Conservation (phyloP, 352 stramenopile species). For the Phytopythium aichiense region DNA sequence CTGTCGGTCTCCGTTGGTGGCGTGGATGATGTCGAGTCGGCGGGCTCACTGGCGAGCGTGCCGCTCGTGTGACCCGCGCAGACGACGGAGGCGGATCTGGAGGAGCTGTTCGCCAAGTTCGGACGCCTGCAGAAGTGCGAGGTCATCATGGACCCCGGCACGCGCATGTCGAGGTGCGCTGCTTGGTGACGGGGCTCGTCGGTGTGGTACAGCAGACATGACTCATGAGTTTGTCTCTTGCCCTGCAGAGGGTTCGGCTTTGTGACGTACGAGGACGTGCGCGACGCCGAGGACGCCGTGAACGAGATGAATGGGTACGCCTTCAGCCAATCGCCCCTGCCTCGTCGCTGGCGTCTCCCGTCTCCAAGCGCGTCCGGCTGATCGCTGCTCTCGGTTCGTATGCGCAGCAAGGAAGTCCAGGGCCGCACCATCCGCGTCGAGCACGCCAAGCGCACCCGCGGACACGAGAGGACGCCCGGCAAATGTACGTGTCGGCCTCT, state of each 20-base stretch:
- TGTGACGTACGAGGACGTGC: constrained; percentile 73
- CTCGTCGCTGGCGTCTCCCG: not conserved
- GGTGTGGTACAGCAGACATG: not conserved
- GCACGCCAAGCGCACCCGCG: constrained; percentile 74
- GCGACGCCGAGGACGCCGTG: constrained; percentile 72
- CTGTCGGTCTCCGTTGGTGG: not conserved
- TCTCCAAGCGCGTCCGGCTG: not conserved
- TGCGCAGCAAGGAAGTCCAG: constrained; percentile 65
- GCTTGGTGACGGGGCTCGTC: not conserved
- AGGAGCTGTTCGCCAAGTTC: constrained; percentile 75
- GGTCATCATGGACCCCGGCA: constrained; percentile 77
- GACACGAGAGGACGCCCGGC: constrained; percentile 80
- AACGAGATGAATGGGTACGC: constrained; percentile 77
- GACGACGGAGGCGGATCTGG: constrained; percentile 46
- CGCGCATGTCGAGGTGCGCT: constrained; percentile 59
- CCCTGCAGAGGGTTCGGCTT: constrained; percentile 60
- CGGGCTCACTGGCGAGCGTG: not conserved
- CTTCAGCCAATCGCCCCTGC: not conserved
- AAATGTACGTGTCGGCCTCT: constrained; percentile 46
- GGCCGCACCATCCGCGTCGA: constrained; percentile 72
- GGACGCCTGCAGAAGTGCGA: constrained; percentile 72
- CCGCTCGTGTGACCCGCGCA: constrained; percentile 6
- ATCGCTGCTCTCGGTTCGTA: constrained; percentile 1
- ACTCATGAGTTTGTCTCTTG: not conserved
- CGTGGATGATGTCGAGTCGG: not conserved